phyloP scores from a whole-genome alignment of 139 green algal species.

The Auxenochlorella pyrenoidosa region DNA sequence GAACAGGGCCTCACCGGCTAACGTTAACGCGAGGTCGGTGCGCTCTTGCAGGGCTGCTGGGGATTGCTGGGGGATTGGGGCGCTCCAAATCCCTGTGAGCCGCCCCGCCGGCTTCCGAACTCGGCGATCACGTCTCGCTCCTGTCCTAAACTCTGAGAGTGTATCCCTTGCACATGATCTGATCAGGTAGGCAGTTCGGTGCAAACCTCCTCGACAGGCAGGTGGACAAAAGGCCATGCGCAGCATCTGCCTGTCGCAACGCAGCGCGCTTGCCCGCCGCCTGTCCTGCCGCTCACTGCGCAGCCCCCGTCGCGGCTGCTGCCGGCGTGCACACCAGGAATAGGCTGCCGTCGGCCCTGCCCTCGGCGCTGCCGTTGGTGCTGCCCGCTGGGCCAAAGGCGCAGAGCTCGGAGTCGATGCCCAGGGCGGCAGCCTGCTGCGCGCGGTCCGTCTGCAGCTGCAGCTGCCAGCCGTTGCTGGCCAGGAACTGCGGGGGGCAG shows the following conservation, averaged over 20 bases:
- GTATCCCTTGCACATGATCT: no score
- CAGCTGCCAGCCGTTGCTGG: constrained; percentile 15
- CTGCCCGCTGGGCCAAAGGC: neutral
- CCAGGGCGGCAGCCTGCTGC: constrained; percentile 1
- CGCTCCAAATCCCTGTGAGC: no score
- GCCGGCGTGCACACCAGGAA: constrained; percentile 21
- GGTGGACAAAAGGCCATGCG: neutral
- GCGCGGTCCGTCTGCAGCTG: neutral
- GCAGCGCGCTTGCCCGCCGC: neutral
- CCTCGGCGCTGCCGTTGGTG: neutral
- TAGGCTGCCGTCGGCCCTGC: neutral
- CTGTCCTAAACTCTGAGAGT: no score
- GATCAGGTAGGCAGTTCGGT: no score
- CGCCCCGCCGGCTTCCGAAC: no score
- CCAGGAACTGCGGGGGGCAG: constrained; percentile 20
- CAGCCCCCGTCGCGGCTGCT: neutral
- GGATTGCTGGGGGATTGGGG: no score
- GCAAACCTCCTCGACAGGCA: no score
- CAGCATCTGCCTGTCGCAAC: neutral
- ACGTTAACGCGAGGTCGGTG: neutral
- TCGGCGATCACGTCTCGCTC: no score
- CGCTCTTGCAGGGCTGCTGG: neutral
- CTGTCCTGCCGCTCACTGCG: neutral
- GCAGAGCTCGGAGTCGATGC: neutral
- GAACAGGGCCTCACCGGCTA: no score